These are phyloP conservation scores for Boletus reticuloceps DNA, from an alignment of 768 basidiomycete species.

Conservation along the genomic window DNA sequence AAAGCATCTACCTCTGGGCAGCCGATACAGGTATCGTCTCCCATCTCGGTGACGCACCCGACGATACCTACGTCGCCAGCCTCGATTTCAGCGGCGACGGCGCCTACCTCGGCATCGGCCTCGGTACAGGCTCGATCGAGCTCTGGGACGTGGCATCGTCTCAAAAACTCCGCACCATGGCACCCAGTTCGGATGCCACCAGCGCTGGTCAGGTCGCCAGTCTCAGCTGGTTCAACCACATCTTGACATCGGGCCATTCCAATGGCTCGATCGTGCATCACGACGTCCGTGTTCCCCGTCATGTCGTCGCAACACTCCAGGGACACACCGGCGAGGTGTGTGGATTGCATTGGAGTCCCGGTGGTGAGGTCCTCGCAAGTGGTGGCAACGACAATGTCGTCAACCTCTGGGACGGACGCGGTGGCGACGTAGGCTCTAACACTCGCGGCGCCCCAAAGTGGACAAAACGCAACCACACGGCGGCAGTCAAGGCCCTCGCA, in stretches of 20 bases:
- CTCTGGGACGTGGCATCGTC: conserved; percentile 89
- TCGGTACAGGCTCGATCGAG: conserved; percentile 82
- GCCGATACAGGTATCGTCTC: conserved; percentile 87
- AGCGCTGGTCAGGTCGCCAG: conserved; percentile 68
- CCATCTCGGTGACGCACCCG: conserved; percentile 71
- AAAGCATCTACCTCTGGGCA: conserved; percentile 89
- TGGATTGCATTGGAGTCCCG: conserved; percentile 83
- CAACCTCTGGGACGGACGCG: conserved; percentile 92
- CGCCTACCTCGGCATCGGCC: conserved; percentile 77
- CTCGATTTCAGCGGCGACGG: conserved; percentile 82
- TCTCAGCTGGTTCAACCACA: conserved; percentile 84
- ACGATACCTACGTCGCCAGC: conserved; percentile 71
- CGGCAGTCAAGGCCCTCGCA: conserved; percentile 85
- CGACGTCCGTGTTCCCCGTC: conserved; percentile 83
- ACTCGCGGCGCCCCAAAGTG: conserved; percentile 71
- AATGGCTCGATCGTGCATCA: conserved; percentile 97
- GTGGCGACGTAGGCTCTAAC: conserved; percentile 48
- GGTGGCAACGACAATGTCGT: conserved; percentile 99
- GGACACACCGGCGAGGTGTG: conserved; percentile 95
- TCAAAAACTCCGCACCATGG: conserved; percentile 88
- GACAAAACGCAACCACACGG: conserved; percentile 90
- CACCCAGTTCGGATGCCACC: conserved; percentile 30
- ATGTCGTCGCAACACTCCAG: conserved; percentile 86
- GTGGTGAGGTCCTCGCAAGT: conserved; percentile 88
- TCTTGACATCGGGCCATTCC: conserved; percentile 84